Evolutionary conservation across 2,329 filamentous ascomycete genomes (phyloP).

Genomic region (Ceratocystis lukuohia): DNA sequence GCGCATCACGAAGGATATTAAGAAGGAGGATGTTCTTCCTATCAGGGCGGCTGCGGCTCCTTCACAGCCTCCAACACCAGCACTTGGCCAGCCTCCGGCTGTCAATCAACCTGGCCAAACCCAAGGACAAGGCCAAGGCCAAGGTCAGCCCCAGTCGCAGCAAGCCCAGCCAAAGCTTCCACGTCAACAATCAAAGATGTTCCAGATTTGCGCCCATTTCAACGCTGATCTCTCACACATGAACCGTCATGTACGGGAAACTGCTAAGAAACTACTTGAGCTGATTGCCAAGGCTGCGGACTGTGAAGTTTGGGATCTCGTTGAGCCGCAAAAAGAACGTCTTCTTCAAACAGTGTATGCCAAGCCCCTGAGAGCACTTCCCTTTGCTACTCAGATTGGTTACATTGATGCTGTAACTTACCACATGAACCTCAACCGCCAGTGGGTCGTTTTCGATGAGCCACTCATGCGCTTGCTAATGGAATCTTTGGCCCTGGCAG

Average conservation of each 20-base stretch:
- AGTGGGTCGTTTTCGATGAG: slow-evolving; percentile 86
- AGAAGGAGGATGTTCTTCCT: slow-evolving; percentile 58
- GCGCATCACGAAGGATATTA: slow-evolving; percentile 63
- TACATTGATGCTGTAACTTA: slow-evolving; percentile 98
- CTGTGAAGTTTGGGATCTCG: slow-evolving; percentile 72
- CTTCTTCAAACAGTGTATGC: slow-evolving; percentile 86
- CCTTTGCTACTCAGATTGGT: slow-evolving; percentile 90
- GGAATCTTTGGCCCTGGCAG: slow-evolving; percentile 85
- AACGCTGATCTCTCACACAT: slow-evolving; percentile 85
- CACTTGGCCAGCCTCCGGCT: slow-evolving; percentile 28
- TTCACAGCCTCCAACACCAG: slow-evolving; percentile 21
- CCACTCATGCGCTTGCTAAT: slow-evolving; percentile 78
- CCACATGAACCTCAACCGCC: slow-evolving; percentile 75
- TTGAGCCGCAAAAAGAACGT: slow-evolving; percentile 80
- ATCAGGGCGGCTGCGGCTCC: background rate
- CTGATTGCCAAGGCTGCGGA: slow-evolving; percentile 67
- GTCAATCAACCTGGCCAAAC: slow-evolving; percentile 25
- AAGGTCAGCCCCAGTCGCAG: slow-evolving; percentile 22
- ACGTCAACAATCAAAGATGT: slow-evolving; percentile 29
- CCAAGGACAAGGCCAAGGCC: background rate
- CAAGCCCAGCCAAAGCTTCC: slow-evolving; percentile 38
- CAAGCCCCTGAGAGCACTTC: slow-evolving; percentile 83
- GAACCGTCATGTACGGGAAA: slow-evolving; percentile 87
- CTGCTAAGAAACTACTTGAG: slow-evolving; percentile 66
- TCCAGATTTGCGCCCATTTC: slow-evolving; percentile 69